Conservation (phyloP, 2,329 filamentous ascomycete genomes). For the Shiraia bambusicola region DNA sequence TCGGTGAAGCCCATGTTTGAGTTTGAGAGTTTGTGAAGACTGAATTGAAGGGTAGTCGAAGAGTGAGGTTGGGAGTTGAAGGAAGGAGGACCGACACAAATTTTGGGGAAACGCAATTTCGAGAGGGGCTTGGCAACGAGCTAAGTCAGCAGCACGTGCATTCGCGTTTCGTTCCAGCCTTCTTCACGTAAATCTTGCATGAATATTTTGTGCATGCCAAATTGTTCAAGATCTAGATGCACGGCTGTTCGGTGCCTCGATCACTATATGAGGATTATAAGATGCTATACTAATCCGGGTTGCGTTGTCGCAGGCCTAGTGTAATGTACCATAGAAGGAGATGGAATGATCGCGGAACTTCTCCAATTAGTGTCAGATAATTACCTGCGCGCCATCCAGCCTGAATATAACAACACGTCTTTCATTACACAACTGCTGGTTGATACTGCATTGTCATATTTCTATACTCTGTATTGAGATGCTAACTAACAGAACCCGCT, state of each 20-base stretch:
- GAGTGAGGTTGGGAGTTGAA: slow-evolving; percentile 16
- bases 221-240: neutral
- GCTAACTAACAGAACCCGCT: slow-evolving; percentile 40
- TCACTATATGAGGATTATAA: too few relatives aligned
- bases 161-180: slow-evolving; percentile 1
- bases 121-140: slow-evolving; percentile 1
- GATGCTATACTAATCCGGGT: neutral
- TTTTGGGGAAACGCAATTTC: too few relatives aligned
- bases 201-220: neutral
- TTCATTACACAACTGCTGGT: slow-evolving; percentile 4
- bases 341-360: slow-evolving; percentile 28
- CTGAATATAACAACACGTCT: slow-evolving; percentile 27
- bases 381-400: slow-evolving; percentile 20
- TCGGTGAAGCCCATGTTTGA: slow-evolving; percentile 69
- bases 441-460: slow-evolving; percentile 5
- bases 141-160: slow-evolving; percentile 19
- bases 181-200: neutral
- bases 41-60: slow-evolving; percentile 6
- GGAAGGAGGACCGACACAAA: slow-evolving; percentile 14
- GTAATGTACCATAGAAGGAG: slow-evolving; percentile 15
- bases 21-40: slow-evolving; percentile 15
- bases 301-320: slow-evolving; percentile 5
- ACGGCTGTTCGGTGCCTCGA: neutral
- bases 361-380: slow-evolving; percentile 5
- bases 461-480: slow-evolving; percentile 23